Evolutionary conservation across 208 protist species (phyloP).

Genomic region (Leishmania gerbilli): DNA sequence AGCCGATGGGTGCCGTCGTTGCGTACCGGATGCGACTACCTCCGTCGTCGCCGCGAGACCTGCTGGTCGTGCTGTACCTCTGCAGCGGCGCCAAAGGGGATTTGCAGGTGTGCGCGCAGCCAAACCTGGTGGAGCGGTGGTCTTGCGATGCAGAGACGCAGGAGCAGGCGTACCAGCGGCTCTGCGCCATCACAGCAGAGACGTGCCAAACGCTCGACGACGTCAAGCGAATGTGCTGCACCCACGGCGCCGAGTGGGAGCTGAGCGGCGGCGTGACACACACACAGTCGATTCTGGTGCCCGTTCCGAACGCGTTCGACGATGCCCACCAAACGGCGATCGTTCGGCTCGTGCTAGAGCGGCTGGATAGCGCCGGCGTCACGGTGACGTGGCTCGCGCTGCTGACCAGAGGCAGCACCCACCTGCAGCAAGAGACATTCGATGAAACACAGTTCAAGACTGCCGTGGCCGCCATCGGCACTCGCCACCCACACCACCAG

Average conservation of each 20-base stretch:
- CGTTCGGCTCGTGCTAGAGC: conserved; percentile 39
- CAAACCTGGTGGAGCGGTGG: conserved; percentile 35
- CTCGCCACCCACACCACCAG: not conserved
- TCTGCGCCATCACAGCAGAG: conserved; percentile 39
- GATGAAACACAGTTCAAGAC: conserved; percentile 41
- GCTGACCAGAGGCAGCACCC: conserved; percentile 33
- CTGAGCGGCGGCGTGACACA: not conserved
- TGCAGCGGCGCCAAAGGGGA: conserved; percentile 28
- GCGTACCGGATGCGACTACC: conserved; percentile 32
- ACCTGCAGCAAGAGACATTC: conserved; percentile 51
- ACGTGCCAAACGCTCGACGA: conserved; percentile 32
- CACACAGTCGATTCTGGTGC: conserved; percentile 20
- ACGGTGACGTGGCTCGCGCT: conserved; percentile 41
- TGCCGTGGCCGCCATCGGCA: conserved; percentile 14
- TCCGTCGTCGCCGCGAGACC: conserved; percentile 22
- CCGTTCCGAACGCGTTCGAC: conserved; percentile 29
- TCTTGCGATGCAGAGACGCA: conserved; percentile 19
- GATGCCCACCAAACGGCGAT: conserved; percentile 42
- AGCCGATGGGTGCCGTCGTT: conserved; percentile 37
- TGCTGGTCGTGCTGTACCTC: conserved; percentile 51
- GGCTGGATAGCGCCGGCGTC: conserved; percentile 24
- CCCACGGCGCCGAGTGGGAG: conserved; percentile 17
- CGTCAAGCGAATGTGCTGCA: conserved; percentile 29
- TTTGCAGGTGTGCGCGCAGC: conserved; percentile 40
- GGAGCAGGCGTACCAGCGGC: conserved; percentile 33